phyloP scores from a whole-genome alignment of 1,284 basidiomycete genomes.

The Leccinum huronense region DNA sequence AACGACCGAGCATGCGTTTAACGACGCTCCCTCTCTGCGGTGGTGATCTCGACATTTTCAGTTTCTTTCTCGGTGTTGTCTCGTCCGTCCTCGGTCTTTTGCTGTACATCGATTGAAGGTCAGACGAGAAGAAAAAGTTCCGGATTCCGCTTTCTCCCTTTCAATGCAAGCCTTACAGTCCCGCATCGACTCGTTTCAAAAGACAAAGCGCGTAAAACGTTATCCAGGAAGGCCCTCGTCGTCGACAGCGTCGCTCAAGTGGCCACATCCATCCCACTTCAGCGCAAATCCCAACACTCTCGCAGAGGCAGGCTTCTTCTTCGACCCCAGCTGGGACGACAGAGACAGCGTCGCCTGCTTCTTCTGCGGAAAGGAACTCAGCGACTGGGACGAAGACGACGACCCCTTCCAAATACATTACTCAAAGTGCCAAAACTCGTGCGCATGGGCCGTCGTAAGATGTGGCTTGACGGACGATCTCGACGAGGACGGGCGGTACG shows the following conservation, averaged over 20 bases:
- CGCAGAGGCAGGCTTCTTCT: conserved; percentile 84
- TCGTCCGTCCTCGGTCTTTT: conserved; percentile 31
- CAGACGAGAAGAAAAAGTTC: not conserved
- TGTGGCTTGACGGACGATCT: conserved; percentile 62
- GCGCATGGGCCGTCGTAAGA: conserved; percentile 74
- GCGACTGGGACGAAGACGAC: conserved; percentile 77
- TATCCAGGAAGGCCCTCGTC: conserved; percentile 38
- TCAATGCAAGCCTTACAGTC: conserved; percentile 49
- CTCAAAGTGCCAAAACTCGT: conserved; percentile 57
- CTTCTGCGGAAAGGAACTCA: conserved; percentile 70
- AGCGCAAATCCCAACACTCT: conserved; percentile 67
- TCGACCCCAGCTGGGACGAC: conserved; percentile 58
- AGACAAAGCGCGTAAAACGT: conserved; percentile 53
- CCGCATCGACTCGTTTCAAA: conserved; percentile 58
- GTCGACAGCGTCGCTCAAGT: conserved; percentile 47
- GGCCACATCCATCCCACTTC: conserved; percentile 63
- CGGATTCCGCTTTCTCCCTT: no score
- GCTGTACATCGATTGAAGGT: conserved; percentile 36
- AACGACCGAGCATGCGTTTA: conserved; percentile 47
- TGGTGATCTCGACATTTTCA: conserved; percentile 8
- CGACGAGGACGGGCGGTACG: conserved; percentile 56
- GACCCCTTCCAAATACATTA: conserved; percentile 81
- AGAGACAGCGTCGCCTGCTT: conserved; percentile 75
- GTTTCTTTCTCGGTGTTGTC: conserved; percentile 25
- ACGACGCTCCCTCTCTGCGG: conserved; percentile 32